Evolutionary conservation across 306 rosid genomes (phyloP), one percentile per base, ranked within the genome.

Genomic region (Vigna reflexopilosa): DNA sequence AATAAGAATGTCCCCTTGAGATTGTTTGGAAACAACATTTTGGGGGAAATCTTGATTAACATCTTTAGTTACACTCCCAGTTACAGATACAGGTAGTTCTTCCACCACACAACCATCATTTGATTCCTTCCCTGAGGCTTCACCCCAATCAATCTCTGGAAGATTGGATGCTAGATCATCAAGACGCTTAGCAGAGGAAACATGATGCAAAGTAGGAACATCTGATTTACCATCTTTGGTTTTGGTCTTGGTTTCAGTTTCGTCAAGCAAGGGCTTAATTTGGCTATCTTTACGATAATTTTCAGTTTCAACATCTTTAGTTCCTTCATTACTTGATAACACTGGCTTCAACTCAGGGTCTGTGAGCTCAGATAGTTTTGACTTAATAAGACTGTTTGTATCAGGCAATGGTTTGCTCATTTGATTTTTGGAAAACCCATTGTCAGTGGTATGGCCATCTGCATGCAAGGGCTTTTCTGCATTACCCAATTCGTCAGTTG

Each of bases 1-100:
- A 75, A 93, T 89, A 58, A 84, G 76, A 67, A 93, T 93, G 86
- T 91, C 93, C 58, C 90, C 93, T 72, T 88, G 92, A 71, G 79
- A 72, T 24, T 85, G 82, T 70, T 81, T 57, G 14, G 98, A 86
- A 56, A 66, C 79, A 76, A 47, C 81, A 72, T 75, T 67, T 8
- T 81, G n/a, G 22, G 89, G 75, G 64, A 72, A 76, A 68, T 85
- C 82, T 77, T 83, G 85, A 81, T 78, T 69, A 84, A 66, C 86
- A 78, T 77, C 85, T 56, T 61, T 72, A 11, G 79, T 38, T 70
- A 67, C 47, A 73, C 72, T 86, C 63, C 75, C 90, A 59, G 81
- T 77, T 77, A 70, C 72, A 72, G 88, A 72, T 80, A 52, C 78
- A 51, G 90, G 82, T 19, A 80, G 80, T 75, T 73, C 67, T 77